phyloP scores from a whole-genome alignment of 495 filamentous ascomycete species.

The Aspergillus avenaceus region DNA sequence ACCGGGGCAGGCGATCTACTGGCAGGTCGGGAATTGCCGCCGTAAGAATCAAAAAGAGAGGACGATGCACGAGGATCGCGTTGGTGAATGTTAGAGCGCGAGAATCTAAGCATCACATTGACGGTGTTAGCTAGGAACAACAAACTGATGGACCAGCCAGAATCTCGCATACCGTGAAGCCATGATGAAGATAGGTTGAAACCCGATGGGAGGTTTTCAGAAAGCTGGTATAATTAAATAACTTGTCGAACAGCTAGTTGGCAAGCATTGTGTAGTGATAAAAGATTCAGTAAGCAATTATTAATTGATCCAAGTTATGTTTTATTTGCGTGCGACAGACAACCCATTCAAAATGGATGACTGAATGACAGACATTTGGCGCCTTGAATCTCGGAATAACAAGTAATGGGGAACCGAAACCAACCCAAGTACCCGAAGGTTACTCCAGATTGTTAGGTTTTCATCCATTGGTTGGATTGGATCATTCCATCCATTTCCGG shows the following conservation, averaged over 20 bases:
- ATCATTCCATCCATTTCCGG: too few species aligned
- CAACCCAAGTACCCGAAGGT: too few species aligned
- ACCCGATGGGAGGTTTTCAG: background rate
- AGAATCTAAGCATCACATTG: conserved; percentile 45
- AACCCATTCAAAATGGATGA: too few species aligned
- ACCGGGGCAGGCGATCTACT: conserved; percentile 49
- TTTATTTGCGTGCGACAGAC: background rate
- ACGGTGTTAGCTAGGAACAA: too few species aligned
- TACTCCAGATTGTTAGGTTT: too few species aligned
- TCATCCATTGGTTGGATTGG: too few species aligned
- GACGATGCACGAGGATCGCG: conserved; percentile 79
- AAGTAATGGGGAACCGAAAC: too few species aligned
- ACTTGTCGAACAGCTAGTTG: background rate
- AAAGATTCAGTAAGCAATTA: too few species aligned
- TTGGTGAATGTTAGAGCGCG: conserved; percentile 44
- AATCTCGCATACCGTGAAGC: conserved; percentile 31
- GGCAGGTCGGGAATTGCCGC: conserved; percentile 52
- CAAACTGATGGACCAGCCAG: too few species aligned
- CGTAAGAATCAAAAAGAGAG: conserved; percentile 84
- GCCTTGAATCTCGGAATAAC: too few species aligned
- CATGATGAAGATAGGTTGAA: conserved; percentile 12
- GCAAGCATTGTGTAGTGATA: background rate
- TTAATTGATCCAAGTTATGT: background rate
- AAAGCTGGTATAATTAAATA: background rate
- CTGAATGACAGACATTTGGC: too few species aligned